A percentile compares a stretch with the other conserved stretches of the same genome.
phyloP scores from a whole-genome alignment of 164 flowering plant genomes.

The Akebia trifoliata region DNA sequence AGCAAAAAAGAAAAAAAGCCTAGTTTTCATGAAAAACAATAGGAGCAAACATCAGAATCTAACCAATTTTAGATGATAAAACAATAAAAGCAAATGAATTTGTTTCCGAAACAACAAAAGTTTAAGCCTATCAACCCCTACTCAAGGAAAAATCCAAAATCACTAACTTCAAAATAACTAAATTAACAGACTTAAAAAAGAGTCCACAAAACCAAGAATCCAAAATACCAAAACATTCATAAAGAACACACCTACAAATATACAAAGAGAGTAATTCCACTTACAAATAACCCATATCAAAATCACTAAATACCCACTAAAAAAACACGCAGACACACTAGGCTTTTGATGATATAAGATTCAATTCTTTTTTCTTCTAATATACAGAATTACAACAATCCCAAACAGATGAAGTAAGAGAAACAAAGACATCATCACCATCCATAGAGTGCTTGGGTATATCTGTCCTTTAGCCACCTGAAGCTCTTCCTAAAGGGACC shows the following conservation, averaged over 20 bases:
- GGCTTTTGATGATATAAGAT: conserved; percentile 9
- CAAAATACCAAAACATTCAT: not conserved
- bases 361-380: not conserved
- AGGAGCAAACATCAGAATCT: no score
- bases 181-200: no score
- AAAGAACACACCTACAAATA: not conserved
- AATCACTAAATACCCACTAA: not conserved
- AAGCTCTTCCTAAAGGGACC: conserved; percentile 35
- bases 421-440: conserved; percentile 22
- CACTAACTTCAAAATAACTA: no score
- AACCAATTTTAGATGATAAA: no score
- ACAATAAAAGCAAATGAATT: no score
- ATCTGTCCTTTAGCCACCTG: conserved; percentile 67
- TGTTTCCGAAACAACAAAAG: no score
- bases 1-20: no score
- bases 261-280: not conserved
- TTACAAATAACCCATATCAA: not conserved
- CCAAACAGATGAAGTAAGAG: not conserved
- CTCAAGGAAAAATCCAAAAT: no score
- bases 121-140: no score
- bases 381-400: conserved; percentile 1
- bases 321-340: no score
- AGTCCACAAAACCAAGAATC: no score
- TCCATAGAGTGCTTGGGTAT: conserved; percentile 53
- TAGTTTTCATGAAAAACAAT: no score